phyloP scores from a whole-genome alignment of 2,329 filamentous ascomycete genomes.

The Colletotrichum sp. region DNA sequence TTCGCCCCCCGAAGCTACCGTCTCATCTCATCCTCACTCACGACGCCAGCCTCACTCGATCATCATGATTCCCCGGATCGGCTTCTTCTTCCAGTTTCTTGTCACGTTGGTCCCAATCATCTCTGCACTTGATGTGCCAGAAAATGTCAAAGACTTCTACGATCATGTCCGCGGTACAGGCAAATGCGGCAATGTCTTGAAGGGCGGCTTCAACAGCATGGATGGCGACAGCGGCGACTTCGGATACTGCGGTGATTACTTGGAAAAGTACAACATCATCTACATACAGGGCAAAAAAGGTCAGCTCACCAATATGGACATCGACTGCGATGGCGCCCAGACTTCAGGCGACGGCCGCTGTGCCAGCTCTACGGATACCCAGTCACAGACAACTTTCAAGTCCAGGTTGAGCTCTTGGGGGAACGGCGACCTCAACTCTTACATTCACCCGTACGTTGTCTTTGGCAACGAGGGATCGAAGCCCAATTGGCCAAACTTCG shows the following conservation, averaged over 20 bases:
- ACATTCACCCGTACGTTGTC: conserved; percentile 53
- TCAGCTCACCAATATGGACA: conserved; percentile 58
- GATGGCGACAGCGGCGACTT: conserved; percentile 39
- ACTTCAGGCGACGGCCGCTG: conserved; percentile 50
- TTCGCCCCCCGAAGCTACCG: neutral
- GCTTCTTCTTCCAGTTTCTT: neutral
- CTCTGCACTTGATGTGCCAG: conserved; percentile 38
- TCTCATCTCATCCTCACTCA: conserved; percentile 3
- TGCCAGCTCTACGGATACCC: conserved; percentile 45
- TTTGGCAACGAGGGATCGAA: conserved; percentile 45
- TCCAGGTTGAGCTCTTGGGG: conserved; percentile 41
- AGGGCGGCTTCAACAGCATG: conserved; percentile 44
- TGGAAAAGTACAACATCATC: conserved; percentile 44
- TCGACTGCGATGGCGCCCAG: conserved; percentile 62
- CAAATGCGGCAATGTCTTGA: conserved; percentile 41
- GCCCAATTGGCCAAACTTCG: conserved; percentile 33
- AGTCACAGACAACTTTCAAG: conserved; percentile 53
- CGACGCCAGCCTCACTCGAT: neutral
- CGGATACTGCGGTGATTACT: conserved; percentile 53
- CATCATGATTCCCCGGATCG: neutral
- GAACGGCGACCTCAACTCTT: conserved; percentile 44
- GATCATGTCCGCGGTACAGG: conserved; percentile 40
- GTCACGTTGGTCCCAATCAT: neutral
- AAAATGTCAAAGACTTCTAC: conserved; percentile 46
- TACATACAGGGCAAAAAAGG: conserved; percentile 50